Evolutionary conservation across 2,329 filamentous ascomycete species (phyloP).

Genomic region (Colletotrichum agaves): DNA sequence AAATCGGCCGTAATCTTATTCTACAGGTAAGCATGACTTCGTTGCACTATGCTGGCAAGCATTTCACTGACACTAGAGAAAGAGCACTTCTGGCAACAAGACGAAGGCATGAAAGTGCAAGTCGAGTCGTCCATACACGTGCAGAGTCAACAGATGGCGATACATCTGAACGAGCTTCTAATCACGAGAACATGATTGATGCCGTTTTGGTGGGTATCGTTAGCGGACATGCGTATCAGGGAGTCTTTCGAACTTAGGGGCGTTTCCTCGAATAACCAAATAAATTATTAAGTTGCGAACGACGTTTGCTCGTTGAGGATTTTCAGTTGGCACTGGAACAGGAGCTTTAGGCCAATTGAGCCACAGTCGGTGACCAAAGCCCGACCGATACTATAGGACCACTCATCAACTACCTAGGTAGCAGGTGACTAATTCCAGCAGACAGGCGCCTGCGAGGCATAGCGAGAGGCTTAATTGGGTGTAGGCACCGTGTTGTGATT

Average conservation of each 20-base stretch:
- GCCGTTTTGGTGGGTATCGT: slow-evolving; percentile 4
- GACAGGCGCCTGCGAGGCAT: slow-evolving; percentile 9
- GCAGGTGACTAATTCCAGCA: background rate
- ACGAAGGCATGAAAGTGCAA: slow-evolving; percentile 18
- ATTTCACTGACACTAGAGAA: background rate
- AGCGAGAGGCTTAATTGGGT: slow-evolving; percentile 5
- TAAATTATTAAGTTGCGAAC: background rate
- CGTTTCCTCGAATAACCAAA: slow-evolving; percentile 4
- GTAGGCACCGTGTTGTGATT: background rate
- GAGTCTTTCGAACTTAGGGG: background rate
- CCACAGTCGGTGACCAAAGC: slow-evolving; percentile 7
- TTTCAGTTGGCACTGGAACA: background rate
- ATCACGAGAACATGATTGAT: slow-evolving; percentile 13
- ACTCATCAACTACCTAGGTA: no score
- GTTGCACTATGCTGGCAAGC: no score
- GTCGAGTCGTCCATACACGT: background rate
- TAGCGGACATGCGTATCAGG: slow-evolving; percentile 2
- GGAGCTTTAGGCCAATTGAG: background rate
- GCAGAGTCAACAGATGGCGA: background rate
- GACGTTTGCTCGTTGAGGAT: background rate
- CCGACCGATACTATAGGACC: slow-evolving; percentile 18
- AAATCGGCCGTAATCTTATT: slow-evolving; percentile 66
- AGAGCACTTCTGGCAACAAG: slow-evolving; percentile 31
- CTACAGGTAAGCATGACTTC: slow-evolving; percentile 50
- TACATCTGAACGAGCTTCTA: background rate